Evolutionary conservation across 2,329 filamentous ascomycete species (phyloP).

Genomic region (Chaetomium olivaceum): DNA sequence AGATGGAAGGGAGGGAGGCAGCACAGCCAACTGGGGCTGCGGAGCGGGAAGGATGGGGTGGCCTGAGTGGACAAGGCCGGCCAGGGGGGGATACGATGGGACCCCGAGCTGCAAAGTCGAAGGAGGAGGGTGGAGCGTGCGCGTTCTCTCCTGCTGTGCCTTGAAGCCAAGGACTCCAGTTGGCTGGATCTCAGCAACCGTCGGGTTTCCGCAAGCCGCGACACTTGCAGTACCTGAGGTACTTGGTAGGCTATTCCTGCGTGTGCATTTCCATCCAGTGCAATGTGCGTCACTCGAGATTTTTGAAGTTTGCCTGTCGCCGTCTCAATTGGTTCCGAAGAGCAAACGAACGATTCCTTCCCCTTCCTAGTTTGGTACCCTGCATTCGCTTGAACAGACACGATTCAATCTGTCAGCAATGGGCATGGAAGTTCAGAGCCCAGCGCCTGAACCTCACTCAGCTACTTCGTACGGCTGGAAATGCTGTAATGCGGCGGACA

Average conservation of each 20-base stretch:
- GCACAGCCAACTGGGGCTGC: conserved; percentile 28
- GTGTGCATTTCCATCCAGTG: conserved; percentile 10
- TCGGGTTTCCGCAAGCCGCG: neutral
- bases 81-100: conserved; percentile 27
- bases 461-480: neutral
- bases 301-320: neutral
- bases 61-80: conserved; percentile 24
- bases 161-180: conserved; percentile 6
- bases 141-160: conserved; percentile 22
- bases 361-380: neutral
- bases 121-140: conserved; percentile 29
- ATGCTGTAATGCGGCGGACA: neutral
- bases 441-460: neutral
- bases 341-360: neutral
- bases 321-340: neutral
- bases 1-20: conserved; percentile 28
- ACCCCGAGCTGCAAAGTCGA: conserved; percentile 20
- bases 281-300: conserved; percentile 1
- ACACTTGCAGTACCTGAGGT: neutral
- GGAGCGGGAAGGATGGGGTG: conserved; percentile 26
- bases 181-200: conserved; percentile 5
- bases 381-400: neutral
- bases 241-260: neutral
- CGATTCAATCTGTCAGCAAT: neutral
- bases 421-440: neutral